A percentile compares a stretch with the other conserved stretches of the same genome.
phyloP scores from a whole-genome alignment of 2,329 filamentous ascomycete genomes.

The Cladosporium sp. region DNA sequence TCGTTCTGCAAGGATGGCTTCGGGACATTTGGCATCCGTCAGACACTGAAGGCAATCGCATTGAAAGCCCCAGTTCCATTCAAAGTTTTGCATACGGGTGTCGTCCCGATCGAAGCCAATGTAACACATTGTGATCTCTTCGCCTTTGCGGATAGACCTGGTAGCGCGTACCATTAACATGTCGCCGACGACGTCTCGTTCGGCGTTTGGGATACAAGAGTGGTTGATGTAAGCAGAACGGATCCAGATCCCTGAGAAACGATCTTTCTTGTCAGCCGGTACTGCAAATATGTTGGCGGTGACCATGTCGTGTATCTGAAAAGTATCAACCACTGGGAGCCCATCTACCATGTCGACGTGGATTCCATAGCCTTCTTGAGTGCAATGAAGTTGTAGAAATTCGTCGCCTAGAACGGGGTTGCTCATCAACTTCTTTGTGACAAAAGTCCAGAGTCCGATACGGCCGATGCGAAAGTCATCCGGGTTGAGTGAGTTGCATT shows the following conservation, averaged over 20 bases:
- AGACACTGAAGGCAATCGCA: background rate
- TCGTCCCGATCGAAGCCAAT: background rate
- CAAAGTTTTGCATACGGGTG: background rate
- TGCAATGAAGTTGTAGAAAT: background rate
- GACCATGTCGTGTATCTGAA: background rate
- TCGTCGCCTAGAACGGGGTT: background rate
- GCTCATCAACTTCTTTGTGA: background rate
- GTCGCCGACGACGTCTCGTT: background rate
- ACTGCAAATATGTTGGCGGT: background rate
- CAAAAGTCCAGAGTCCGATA: background rate
- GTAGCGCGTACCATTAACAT: background rate
- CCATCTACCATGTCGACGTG: background rate
- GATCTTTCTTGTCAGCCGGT: background rate
- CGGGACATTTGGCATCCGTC: background rate
- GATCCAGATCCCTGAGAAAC: background rate
- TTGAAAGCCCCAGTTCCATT: background rate
- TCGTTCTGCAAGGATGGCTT: background rate
- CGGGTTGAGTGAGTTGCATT: background rate
- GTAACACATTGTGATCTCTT: background rate
- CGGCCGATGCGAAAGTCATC: background rate
- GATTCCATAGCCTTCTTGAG: background rate
- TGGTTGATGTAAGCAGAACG: background rate
- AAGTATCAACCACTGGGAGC: background rate
- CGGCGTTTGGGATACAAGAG: background rate
- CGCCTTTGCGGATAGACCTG: background rate